Percentiles rank a stretch among this genome's conserved stretches.
Evolutionary conservation across 441 rosid species (phyloP).

Genomic region (Populus hybrid): DNA sequence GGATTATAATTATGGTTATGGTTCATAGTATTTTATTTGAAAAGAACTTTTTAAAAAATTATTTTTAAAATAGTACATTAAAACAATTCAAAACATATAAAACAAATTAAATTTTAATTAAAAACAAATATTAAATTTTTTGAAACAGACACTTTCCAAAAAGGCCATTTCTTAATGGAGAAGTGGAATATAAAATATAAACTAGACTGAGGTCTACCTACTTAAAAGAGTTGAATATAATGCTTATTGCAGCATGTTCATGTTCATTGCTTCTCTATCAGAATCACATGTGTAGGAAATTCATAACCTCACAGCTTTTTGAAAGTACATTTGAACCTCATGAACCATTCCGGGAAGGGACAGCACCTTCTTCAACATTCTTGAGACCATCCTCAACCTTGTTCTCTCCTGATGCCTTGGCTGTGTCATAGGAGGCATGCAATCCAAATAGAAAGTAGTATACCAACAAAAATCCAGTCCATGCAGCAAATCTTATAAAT

Average conservation of each 20-base stretch:
- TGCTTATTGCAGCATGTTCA: neutral
- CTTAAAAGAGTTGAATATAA: neutral
- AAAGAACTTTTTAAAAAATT: too few species aligned
- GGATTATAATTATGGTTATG: too few species aligned
- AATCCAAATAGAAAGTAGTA: conserved; percentile 70
- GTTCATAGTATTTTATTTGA: too few species aligned
- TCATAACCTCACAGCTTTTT: neutral
- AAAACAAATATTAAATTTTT: too few species aligned
- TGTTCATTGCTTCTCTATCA: neutral
- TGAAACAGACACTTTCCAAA: too few species aligned
- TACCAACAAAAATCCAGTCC: conserved; percentile 51
- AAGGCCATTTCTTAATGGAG: too few species aligned
- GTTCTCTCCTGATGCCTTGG: conserved; percentile 20
- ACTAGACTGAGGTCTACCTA: neutral
- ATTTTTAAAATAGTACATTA: too few species aligned
- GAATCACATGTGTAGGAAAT: neutral
- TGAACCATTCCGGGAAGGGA: neutral
- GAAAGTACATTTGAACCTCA: neutral
- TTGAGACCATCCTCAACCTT: neutral
- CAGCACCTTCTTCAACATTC: conserved; percentile 1
- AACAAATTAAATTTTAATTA: too few species aligned
- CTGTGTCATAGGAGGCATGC: conserved; percentile 78
- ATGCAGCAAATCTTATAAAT: conserved; percentile 49
- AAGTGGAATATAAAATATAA: too few species aligned
- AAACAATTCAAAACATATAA: too few species aligned